Percentiles rank a stretch among this genome's conserved stretches.
Evolutionary conservation across 2,329 filamentous ascomycete genomes (phyloP).

Genomic region (Capronia americana): DNA sequence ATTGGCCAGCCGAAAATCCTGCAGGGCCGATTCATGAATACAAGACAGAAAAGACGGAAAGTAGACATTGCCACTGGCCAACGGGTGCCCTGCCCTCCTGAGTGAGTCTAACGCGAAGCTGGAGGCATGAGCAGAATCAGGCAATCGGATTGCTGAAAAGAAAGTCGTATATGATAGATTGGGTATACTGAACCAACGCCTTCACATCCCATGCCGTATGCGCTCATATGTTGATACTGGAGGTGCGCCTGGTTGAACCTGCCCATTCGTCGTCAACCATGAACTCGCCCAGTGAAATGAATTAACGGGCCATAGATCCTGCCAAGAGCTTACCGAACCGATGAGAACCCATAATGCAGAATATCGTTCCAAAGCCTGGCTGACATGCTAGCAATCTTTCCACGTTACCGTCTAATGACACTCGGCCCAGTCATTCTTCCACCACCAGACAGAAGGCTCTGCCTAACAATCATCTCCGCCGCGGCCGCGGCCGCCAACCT

Average conservation of each 20-base stretch:
- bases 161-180: neutral
- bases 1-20: too few species aligned
- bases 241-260: neutral
- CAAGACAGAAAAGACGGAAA: too few species aligned
- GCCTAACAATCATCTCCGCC: slow-evolving; percentile 90
- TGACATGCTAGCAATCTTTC: neutral
- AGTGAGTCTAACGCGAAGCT: neutral
- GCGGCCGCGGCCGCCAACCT: slow-evolving; percentile 86
- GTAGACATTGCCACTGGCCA: neutral
- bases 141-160: neutral
- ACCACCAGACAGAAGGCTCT: slow-evolving; percentile 73
- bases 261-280: neutral
- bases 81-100: neutral
- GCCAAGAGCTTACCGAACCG: neutral
- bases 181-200: slow-evolving; percentile 9
- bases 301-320: neutral
- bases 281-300: too few species aligned
- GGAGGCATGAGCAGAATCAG: neutral
- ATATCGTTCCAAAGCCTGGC: neutral
- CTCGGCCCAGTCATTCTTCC: slow-evolving; percentile 57
- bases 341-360: neutral
- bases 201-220: neutral
- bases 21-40: too few species aligned
- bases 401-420: slow-evolving; percentile 34
- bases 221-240: neutral